phyloP scores from a whole-genome alignment of 176 grass and related monocot genomes.

The Juncus inflexus region DNA sequence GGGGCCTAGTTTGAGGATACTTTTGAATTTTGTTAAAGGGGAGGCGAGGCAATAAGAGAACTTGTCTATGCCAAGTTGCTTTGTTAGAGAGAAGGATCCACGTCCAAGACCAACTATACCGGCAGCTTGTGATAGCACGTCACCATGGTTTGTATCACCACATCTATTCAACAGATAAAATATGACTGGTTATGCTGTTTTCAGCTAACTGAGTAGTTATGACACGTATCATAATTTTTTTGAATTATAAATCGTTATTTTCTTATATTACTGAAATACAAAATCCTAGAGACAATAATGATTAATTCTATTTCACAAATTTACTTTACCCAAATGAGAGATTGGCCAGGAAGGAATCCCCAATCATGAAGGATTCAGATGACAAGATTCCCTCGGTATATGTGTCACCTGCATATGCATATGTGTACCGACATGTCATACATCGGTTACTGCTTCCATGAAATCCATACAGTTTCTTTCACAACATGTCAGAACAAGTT shows the following conservation, averaged over 20 bases:
- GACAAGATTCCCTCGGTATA: conserved; percentile 41
- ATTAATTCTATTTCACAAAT: too few relatives aligned
- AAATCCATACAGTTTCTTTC: conserved; percentile 21
- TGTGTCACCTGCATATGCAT: conserved; percentile 43
- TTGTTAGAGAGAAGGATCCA: conserved; percentile 36
- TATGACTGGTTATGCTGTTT: too few relatives aligned
- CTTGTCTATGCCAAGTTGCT: conserved; percentile 37
- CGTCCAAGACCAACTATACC: conserved; percentile 46
- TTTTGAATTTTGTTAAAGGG: conserved; percentile 6
- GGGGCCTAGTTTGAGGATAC: conserved; percentile 38
- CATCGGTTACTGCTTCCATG: conserved; percentile 20
- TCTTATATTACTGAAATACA: too few relatives aligned
- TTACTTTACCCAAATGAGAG: conserved; percentile 29
- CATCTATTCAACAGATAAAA: conserved; percentile 2
- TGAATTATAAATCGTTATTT: too few relatives aligned
- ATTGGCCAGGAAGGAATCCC: conserved; percentile 27
- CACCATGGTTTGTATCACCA: conserved; percentile 34
- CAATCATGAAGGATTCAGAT: conserved; percentile 42
- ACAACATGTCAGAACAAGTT: conserved; percentile 39
- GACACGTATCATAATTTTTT: too few relatives aligned
- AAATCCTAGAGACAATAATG: too few relatives aligned
- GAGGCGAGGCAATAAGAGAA: conserved; percentile 64
- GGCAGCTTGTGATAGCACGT: conserved; percentile 26
- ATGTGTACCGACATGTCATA: conserved; percentile 43
- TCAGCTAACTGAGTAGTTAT: too few relatives aligned